Percentiles rank a stretch among this genome's conserved stretches.
These are phyloP conservation scores for Heliamphora exappendiculata DNA, from an alignment of 148 eudicot species.

Conservation along the genomic window DNA sequence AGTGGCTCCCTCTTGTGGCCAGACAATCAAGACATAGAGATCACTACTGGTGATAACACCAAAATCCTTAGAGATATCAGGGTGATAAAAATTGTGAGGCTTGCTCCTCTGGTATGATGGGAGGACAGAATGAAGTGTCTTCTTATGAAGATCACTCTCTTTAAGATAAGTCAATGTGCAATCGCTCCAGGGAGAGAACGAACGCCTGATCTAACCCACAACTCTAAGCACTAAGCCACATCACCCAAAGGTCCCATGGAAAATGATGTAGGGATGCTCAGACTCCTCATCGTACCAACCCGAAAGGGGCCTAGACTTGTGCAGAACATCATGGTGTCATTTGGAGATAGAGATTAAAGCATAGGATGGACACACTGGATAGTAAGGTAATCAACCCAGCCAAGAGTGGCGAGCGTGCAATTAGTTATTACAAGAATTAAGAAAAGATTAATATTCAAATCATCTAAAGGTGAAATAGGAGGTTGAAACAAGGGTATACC, in stretches of 20 bases:
- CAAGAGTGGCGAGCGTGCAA: no score
- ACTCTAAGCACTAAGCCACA: background rate
- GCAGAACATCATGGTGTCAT: background rate
- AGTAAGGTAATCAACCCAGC: no score
- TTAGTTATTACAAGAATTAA: background rate
- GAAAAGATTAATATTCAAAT: background rate
- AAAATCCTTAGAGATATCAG: no score
- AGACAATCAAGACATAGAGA: no score
- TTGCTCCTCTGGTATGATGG: no score
- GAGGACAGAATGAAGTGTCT: no score
- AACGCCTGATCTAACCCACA: background rate
- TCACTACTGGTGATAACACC: no score
- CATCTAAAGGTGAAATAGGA: background rate
- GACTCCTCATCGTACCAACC: background rate
- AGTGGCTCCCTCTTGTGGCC: no score
- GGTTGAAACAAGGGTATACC: constrained; percentile 27
- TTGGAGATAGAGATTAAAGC: background rate
- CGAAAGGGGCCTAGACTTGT: background rate
- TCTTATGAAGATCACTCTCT: no score
- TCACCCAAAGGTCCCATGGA: background rate
- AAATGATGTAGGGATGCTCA: background rate
- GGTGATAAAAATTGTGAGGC: no score
- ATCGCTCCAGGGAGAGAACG: background rate
- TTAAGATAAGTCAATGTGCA: no score
- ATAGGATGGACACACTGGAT: background rate